Conservation (phyloP, 257 asterid genomes). For the Plantago elongata region DNA sequence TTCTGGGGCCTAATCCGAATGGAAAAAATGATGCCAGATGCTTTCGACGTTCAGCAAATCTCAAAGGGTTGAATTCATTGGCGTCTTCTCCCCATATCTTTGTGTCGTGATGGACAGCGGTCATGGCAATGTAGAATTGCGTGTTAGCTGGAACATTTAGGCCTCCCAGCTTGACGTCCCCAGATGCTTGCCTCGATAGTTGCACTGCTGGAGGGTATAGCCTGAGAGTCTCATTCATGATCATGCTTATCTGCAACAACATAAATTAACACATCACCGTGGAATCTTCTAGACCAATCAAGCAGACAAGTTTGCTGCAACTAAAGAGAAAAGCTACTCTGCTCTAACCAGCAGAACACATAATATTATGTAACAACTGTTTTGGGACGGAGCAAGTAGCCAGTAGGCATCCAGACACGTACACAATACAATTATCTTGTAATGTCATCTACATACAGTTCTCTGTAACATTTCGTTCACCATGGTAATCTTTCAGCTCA, state of each 20-base stretch:
- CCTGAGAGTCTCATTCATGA: constrained; percentile 43
- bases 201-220: constrained; percentile 42
- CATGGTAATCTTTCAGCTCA: no score
- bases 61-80: constrained; percentile 39
- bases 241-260: constrained; percentile 35
- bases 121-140: constrained; percentile 36
- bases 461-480: no score
- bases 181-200: constrained; percentile 35
- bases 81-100: constrained; percentile 51
- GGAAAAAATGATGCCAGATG: constrained; percentile 49
- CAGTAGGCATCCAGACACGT: no score
- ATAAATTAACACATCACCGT: neutral
- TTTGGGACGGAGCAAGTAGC: no score
- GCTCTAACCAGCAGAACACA: no score
- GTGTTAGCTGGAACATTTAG: constrained; percentile 48
- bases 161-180: constrained; percentile 33
- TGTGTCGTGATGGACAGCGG: constrained; percentile 44
- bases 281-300: no score
- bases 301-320: no score
- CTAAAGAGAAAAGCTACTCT: no score
- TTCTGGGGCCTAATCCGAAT: constrained; percentile 41
- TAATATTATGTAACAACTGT: no score
- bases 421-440: no score
- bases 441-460: no score
- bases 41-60: constrained; percentile 35